phyloP scores from a whole-genome alignment of 192 early-diverging fungal species.

The Mortierella hygrophila region DNA sequence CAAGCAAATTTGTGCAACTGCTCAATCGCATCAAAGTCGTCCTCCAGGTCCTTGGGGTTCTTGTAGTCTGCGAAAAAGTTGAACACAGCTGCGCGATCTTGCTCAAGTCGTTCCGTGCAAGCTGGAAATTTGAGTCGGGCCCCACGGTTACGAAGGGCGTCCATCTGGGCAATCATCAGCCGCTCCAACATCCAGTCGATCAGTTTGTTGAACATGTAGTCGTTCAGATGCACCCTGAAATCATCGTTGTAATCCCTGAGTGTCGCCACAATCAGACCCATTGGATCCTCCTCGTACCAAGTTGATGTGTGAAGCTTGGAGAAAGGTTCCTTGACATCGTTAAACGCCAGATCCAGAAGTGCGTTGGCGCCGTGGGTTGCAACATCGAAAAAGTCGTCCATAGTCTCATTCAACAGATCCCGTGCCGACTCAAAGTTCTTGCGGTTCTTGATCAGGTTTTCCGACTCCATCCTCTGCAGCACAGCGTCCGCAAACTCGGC shows the following conservation, averaged over 20 bases:
- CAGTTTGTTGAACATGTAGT: conserved; percentile 90
- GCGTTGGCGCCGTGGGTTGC: conserved; percentile 82
- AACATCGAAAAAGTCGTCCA: conserved; percentile 93
- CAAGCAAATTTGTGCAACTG: conserved; percentile 86
- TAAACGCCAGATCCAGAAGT: conserved; percentile 87
- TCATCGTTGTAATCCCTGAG: conserved; percentile 96
- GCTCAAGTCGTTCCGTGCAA: conserved; percentile 76
- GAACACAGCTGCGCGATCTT: conserved; percentile 79
- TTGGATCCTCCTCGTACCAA: conserved; percentile 95
- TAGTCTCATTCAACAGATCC: conserved; percentile 74
- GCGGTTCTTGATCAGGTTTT: conserved; percentile 57
- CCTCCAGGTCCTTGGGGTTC: conserved; percentile 75
- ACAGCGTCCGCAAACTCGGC: conserved; percentile 93
- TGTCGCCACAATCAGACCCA: conserved; percentile 91
- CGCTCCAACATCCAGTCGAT: conserved; percentile 90
- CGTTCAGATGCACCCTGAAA: conserved; percentile 87
- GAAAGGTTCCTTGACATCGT: conserved; percentile 84
- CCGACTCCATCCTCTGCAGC: conserved; percentile 62
- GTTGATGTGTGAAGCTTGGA: conserved; percentile 78
- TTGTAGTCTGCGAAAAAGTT: conserved; percentile 88
- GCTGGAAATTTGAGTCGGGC: conserved; percentile 79
- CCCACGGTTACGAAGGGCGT: conserved; percentile 84
- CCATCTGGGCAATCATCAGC: conserved; percentile 87
- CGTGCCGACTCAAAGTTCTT: conserved; percentile 73
- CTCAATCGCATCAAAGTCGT: conserved; percentile 86